Conservation (phyloP, 495 filamentous ascomycete genomes). For the Podospora anserina region DNA sequence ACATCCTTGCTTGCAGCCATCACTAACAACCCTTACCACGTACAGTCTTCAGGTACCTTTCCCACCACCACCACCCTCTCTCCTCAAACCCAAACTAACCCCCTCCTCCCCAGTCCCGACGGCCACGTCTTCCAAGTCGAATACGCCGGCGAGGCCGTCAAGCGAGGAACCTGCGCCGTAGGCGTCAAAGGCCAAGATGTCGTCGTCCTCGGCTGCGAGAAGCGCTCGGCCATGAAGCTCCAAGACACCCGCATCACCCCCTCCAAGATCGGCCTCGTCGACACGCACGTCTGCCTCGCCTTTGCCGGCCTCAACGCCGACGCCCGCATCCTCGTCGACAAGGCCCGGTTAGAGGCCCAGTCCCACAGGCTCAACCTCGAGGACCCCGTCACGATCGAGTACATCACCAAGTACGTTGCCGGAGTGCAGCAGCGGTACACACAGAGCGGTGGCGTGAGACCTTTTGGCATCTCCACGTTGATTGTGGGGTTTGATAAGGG, state of each 20-base stretch:
- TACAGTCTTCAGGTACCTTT: slow-evolving; percentile 60
- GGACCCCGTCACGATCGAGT: slow-evolving; percentile 95
- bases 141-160: slow-evolving; percentile 98
- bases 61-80: slow-evolving; percentile 35
- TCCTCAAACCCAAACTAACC: slow-evolving; percentile 29
- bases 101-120: slow-evolving; percentile 68
- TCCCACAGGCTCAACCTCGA: slow-evolving; percentile 97
- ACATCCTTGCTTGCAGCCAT: slow-evolving; percentile 16
- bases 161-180: slow-evolving; percentile 97
- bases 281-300: slow-evolving; percentile 92
- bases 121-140: slow-evolving; percentile 99
- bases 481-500: slow-evolving; percentile 96
- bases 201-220: slow-evolving; percentile 96
- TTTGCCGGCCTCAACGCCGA: slow-evolving; percentile 97
- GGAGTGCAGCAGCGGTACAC: slow-evolving; percentile 98
- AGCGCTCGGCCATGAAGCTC: slow-evolving; percentile 97
- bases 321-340: slow-evolving; percentile 94
- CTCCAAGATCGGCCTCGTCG: slow-evolving; percentile 92
- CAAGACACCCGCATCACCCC: slow-evolving; percentile 99
- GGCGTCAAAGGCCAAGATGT: slow-evolving; percentile 94
- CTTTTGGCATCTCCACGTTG: slow-evolving; percentile 96
- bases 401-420: slow-evolving; percentile 98
- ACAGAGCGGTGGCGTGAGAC: slow-evolving; percentile 93
- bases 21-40: slow-evolving; percentile 38
- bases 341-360: slow-evolving; percentile 93